phyloP scores from a whole-genome alignment of 305 asterid genomes.

The Solanum aculeatissimum region DNA sequence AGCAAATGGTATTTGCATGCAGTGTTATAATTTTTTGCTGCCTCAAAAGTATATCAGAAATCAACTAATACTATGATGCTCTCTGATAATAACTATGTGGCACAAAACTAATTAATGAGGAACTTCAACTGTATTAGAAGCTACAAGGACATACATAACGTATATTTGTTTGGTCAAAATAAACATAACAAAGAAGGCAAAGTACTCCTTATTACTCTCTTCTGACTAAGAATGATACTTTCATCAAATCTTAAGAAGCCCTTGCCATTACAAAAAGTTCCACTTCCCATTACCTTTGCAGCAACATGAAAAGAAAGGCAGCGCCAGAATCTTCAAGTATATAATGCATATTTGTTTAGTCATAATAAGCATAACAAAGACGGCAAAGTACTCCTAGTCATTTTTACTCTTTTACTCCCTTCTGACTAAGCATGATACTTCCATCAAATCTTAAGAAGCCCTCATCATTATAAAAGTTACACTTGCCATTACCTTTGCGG shows the following conservation, averaged over 20 bases:
- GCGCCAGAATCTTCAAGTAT: background rate
- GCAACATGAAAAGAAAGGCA: constrained; percentile 80
- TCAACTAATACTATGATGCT: background rate
- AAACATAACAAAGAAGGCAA: background rate
- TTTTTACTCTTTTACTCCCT: background rate
- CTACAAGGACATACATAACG: background rate
- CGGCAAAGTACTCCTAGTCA: background rate
- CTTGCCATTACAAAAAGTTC: background rate
- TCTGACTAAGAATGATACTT: background rate
- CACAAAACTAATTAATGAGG: background rate
- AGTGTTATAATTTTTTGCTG: background rate
- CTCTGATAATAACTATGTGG: background rate
- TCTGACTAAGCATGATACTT: background rate
- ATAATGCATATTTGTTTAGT: background rate
- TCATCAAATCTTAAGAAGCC: background rate
- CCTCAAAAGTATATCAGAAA: background rate
- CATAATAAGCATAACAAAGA: background rate
- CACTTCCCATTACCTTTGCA: constrained; percentile 53
- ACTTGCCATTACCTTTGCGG: constrained; percentile 69
- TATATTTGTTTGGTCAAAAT: background rate
- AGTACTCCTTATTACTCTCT: background rate
- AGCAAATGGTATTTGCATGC: background rate
- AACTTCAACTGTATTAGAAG: background rate
- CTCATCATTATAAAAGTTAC: background rate
- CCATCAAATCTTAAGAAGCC: background rate